Base-by-base conservation (phyloP, 2,329 filamentous ascomycete species). In the Phialophora chinensis region DNA sequence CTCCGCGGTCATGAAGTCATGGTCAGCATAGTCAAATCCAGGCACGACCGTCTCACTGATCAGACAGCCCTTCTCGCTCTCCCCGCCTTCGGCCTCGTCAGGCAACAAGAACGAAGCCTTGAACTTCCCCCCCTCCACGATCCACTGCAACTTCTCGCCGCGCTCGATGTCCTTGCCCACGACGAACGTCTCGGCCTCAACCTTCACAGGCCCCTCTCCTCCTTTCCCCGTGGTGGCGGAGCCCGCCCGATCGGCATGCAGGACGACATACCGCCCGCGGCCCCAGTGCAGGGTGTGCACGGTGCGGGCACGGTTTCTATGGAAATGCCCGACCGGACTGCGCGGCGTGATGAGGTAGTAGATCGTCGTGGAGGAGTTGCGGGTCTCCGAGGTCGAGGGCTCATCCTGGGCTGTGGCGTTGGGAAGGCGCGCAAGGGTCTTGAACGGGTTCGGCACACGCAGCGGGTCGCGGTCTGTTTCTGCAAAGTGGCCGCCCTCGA, bases 31-130 rank as follows among this genome's bases (percentile, higher is more conserved):
- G 73, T 90, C 88, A 72, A 91, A 91, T 0, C 88, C 89, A 0
- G 88, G 88, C 7, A 90, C 82, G 1, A 90, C 88, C 0, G 87
- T 89, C 79, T 91, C 88, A 56, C 85, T 87, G 66, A 91, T 90
- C 77, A 91, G 78, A 71, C 90, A 75, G 0, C 86, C 86, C 20
- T 79, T 80, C 44, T 78, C 79, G 44, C 76, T 78, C 29, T 71
- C 73, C 72, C 2, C 72, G 72, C 1, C 71, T 1, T 17, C 35
- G 3, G 4, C 14, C 20, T 33, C 31, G 60, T 84, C 82, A 1
- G 82, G 80, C 35, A 89, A 75, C 64, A 91, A 73, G 75, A 84
- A 90, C 72, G 83, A 88, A 11, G 84, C 85, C 77, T 91, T 91
- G 74, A 84, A 91, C 75, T 87, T 86, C 4, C 86, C 88, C 0